A percentile compares a stretch with the other conserved stretches of the same genome.
Evolutionary conservation across 2,329 filamentous ascomycete genomes (phyloP).

Genomic region (Aspergillus latus): DNA sequence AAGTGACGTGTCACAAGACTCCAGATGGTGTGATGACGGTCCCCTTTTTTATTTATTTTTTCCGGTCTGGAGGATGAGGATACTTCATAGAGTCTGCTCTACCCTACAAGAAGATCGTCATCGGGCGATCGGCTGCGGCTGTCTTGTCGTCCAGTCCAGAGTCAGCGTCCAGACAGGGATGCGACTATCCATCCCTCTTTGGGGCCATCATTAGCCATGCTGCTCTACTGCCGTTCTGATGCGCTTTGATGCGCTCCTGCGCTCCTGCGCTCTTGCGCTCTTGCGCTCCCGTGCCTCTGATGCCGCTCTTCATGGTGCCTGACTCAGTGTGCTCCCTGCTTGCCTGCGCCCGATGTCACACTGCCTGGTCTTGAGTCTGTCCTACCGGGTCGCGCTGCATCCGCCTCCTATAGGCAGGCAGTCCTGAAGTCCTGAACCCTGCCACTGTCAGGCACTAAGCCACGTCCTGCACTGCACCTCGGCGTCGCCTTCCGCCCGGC

Average conservation of each 20-base stretch:
- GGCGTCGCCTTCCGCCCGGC: neutral
- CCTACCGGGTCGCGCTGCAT: neutral
- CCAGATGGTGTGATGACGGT: neutral
- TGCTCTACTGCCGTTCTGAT: neutral
- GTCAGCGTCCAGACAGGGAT: neutral
- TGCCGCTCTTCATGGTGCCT: neutral
- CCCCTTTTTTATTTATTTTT: no score
- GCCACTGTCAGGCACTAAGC: neutral
- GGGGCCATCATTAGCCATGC: no score
- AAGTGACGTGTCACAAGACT: slow-evolving; percentile 10
- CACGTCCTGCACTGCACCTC: neutral
- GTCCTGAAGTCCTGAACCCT: no score
- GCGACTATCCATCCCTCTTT: neutral
- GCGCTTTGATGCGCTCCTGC: neutral
- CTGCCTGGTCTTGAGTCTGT: neutral
- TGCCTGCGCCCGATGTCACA: neutral
- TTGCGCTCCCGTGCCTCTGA: neutral
- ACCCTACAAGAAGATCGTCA: neutral
- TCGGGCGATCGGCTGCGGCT: neutral
- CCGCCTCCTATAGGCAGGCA: neutral
- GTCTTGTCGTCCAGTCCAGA: neutral
- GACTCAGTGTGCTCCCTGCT: neutral
- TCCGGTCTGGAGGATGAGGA: neutral
- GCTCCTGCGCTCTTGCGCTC: neutral
- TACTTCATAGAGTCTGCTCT: neutral